Base-by-base conservation (phyloP, 2,329 filamentous ascomycete genomes). In the Akanthomyces lecanii region DNA sequence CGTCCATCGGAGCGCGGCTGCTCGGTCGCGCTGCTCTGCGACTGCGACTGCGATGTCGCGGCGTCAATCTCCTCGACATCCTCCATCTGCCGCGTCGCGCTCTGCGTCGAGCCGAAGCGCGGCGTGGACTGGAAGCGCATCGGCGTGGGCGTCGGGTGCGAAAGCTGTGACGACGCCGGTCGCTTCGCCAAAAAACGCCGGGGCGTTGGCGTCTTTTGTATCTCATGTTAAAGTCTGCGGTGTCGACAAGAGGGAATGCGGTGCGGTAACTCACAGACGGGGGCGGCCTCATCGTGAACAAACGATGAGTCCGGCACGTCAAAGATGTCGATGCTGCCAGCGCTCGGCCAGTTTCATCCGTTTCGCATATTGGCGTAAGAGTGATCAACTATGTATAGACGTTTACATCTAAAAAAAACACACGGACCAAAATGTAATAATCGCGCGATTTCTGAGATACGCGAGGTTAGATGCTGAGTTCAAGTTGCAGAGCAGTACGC, bases 141-240 rank as follows among this genome's bases (percentile, higher is more conserved):
- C 7, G 68, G 62, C 25, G 65, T 70, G 28, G 71, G 67, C 14
- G 72, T 72, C 25, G 72, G 71, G 64, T 75, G 73, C 30, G 73
- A 73, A 6, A 67, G 66, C 23, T 69, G 65, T 56, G 72, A 70
- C n/a, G 72, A 68, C 16, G 70, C 68, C 36, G 75, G 66, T 62
- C 74, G 77, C 2, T 74, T 68, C 7, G 75, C 69, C 61, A 78
- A 69, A 62, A 79, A 78, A 6, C 75, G 72, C 64, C 75, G 71
- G 23, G 77, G 75, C 7, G 74, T 72, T 5, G 76, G 74, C 40
- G 77, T 78, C 77, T 78, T 59, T 40, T 47, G 52, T 47, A 33
- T n/a, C 18, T 36, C 38, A 28, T 16, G 44, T 65, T 28, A 64
- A 62, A 18, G 18, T 42, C 12, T 6, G 33, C 18, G 14, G 23